Evolutionary conservation across 2,329 filamentous ascomycete genomes (phyloP).

Genomic region (Exserohilum turcica): DNA sequence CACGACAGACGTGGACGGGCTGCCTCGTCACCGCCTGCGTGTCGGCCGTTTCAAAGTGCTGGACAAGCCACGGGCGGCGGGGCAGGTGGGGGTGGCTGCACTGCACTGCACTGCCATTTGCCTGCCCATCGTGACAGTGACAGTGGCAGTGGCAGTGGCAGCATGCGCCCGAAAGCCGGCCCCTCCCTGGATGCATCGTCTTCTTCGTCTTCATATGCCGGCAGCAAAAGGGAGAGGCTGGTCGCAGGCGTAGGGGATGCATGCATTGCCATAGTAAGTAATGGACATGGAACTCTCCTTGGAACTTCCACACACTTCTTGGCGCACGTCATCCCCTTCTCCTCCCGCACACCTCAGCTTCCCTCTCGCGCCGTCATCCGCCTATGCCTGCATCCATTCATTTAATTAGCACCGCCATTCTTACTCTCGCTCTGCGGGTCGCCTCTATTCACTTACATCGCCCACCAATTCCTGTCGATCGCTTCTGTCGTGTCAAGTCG

Average conservation of each 20-base stretch:
- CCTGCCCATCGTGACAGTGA: too few species aligned
- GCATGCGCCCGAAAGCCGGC: too few species aligned
- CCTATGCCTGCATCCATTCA: not conserved
- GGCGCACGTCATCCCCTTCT: conserved; percentile 17
- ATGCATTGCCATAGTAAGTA: not conserved
- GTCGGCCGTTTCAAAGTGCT: conserved; percentile 3
- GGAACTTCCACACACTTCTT: conserved; percentile 12
- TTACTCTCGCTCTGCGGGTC: too few species aligned
- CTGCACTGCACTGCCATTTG: not conserved
- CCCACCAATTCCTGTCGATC: not conserved
- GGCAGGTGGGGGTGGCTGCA: conserved; percentile 15
- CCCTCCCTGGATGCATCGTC: too few species aligned
- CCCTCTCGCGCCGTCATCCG: not conserved
- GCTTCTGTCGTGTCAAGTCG: not conserved
- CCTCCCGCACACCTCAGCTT: not conserved
- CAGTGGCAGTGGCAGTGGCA: too few species aligned
- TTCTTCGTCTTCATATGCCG: too few species aligned
- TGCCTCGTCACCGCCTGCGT: conserved; percentile 15
- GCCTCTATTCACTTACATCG: not conserved
- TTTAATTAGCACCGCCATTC: not conserved
- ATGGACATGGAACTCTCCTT: conserved; percentile 10
- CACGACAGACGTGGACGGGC: conserved; percentile 21
- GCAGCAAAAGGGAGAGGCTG: too few species aligned
- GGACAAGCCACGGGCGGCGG: conserved; percentile 7
- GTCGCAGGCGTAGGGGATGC: not conserved